Evolutionary conservation across 257 asterid species (phyloP).

Genomic region (Nyctanthes arbortristis): DNA sequence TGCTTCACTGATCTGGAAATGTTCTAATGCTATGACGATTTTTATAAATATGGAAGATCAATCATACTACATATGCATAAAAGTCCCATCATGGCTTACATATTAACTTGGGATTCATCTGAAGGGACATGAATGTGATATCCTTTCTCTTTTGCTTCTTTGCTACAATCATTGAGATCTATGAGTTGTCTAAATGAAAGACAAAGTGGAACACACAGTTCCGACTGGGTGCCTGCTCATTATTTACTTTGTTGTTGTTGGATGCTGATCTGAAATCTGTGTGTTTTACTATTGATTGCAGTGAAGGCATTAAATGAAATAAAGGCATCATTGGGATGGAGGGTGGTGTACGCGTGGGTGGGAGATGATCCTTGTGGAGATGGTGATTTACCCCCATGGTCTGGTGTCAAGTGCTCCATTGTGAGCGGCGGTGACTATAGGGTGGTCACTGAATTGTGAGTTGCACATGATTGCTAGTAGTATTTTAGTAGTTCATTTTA

Average conservation of each 20-base stretch:
- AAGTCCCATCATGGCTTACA: too few species aligned
- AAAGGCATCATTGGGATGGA: slow-evolving; percentile 98
- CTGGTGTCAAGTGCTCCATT: slow-evolving; percentile 82
- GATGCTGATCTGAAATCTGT: slow-evolving; percentile 10
- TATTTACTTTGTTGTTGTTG: neutral
- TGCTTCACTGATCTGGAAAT: slow-evolving; percentile 16
- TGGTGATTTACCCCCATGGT: slow-evolving; percentile 94
- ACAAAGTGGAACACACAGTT: slow-evolving; percentile 11
- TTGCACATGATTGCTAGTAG: slow-evolving; percentile 2
- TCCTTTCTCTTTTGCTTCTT: neutral
- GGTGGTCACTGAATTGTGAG: slow-evolving; percentile 94
- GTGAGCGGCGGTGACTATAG: slow-evolving; percentile 85
- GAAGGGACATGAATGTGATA: neutral
- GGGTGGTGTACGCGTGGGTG: slow-evolving; percentile 98
- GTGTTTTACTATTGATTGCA: slow-evolving; percentile 27
- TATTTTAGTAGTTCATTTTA: neutral
- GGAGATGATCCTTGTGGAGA: slow-evolving; percentile 99
- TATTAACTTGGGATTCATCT: slow-evolving; percentile 7
- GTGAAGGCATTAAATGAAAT: slow-evolving; percentile 95
- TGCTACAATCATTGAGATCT: neutral
- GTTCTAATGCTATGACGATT: neutral
- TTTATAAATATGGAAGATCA: too few species aligned
- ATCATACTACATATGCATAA: too few species aligned
- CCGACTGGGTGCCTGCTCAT: slow-evolving; percentile 16
- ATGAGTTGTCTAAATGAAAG: neutral